Evolutionary conservation across 495 filamentous ascomycete genomes (phyloP).

Genomic region (Penicillium angulare): DNA sequence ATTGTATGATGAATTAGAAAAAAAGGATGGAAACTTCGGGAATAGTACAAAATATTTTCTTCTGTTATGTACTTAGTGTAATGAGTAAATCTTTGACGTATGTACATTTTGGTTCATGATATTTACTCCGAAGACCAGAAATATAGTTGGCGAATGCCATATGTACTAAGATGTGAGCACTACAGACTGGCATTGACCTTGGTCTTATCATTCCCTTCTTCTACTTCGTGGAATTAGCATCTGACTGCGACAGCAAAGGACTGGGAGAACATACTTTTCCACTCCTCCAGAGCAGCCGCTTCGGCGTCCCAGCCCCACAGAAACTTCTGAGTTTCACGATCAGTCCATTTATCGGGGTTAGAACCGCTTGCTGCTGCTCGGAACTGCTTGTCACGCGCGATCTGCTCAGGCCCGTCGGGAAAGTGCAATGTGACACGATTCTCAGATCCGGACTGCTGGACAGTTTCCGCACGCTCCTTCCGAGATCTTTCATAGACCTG

Average conservation of each 20-base stretch:
- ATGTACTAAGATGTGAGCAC: not conserved
- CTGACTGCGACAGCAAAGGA: not conserved
- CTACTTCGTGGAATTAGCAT: conserved; percentile 8
- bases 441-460: conserved; percentile 50
- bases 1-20: conserved; percentile 29
- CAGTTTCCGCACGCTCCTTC: conserved; percentile 46
- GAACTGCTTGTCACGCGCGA: conserved; percentile 49
- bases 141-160: too few species aligned
- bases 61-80: not conserved
- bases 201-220: not conserved
- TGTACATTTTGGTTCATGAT: not conserved
- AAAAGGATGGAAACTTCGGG: conserved; percentile 9
- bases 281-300: conserved; percentile 39
- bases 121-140: not conserved
- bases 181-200: conserved; percentile 14
- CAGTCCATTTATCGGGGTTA: conserved; percentile 50
- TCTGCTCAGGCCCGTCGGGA: conserved; percentile 51
- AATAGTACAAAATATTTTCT: not conserved
- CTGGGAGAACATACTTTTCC: conserved; percentile 31
- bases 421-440: conserved; percentile 54
- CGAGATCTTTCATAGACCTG: conserved; percentile 49
- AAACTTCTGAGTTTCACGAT: conserved; percentile 45
- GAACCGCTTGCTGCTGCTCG: conserved; percentile 29
- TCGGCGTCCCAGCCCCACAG: conserved; percentile 52
- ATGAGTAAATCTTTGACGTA: not conserved